Percentiles rank a stretch among this genome's conserved stretches.
Conservation (phyloP, 306 rosid species). For the Delonix regia region DNA sequence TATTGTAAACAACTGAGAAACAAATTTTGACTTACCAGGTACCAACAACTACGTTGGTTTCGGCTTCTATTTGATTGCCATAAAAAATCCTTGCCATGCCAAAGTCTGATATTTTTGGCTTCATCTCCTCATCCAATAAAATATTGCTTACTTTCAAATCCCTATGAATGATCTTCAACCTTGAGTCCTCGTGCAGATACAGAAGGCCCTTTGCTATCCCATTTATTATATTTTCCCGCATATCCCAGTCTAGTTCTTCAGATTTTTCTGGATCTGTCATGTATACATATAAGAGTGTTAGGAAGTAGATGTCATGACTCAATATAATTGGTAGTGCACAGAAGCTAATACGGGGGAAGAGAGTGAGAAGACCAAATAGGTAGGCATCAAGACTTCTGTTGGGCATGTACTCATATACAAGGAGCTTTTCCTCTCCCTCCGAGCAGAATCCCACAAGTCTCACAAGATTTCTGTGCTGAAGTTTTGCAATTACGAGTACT, state of each 20-base stretch:
- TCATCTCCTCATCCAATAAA: no score
- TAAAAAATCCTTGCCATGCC: conserved; percentile 47
- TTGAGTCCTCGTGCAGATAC: conserved; percentile 47
- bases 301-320: no score
- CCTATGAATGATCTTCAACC: conserved; percentile 26
- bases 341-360: no score
- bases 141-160: no score
- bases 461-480: conserved; percentile 29
- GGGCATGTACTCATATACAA: no score
- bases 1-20: no score
- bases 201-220: conserved; percentile 43
- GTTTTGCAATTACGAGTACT: conserved; percentile 27
- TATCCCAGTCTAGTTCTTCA: neutral
- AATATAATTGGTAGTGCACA: no score
- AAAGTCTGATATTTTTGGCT: conserved; percentile 1
- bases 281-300: neutral
- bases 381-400: no score
- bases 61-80: conserved; percentile 42
- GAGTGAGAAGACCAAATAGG: no score
- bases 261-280: neutral
- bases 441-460: no score
- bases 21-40: no score
- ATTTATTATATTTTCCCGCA: conserved; percentile 17
- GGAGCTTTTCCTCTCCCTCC: no score
- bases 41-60: neutral